Conservation (phyloP, 140 eudicot species). For the Senecio squalidus region DNA sequence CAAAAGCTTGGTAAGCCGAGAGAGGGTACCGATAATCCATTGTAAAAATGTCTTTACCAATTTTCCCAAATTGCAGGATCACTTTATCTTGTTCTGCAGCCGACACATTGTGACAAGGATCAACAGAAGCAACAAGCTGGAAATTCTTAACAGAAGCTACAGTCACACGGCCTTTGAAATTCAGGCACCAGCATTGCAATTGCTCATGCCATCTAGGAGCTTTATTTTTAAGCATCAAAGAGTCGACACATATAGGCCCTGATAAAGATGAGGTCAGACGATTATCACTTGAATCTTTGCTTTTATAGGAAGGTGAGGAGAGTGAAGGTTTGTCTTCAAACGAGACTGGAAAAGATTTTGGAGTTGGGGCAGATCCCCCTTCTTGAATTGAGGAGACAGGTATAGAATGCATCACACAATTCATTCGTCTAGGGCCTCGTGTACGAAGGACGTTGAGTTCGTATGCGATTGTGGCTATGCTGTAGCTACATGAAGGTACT, state of each 20-base stretch:
- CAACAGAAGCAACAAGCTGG: constrained; percentile 82
- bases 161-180: constrained; percentile 90
- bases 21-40: constrained; percentile 93
- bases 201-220: constrained; percentile 96
- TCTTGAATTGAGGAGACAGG: constrained; percentile 73
- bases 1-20: constrained; percentile 94
- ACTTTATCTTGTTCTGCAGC: constrained; percentile 71
- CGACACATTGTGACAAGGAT: constrained; percentile 48
- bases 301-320: constrained; percentile 26
- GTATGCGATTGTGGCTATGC: constrained; percentile 56
- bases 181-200: constrained; percentile 87
- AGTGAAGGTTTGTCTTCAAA: constrained; percentile 25
- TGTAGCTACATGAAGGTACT: constrained; percentile 60
- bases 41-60: constrained; percentile 81
- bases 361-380: constrained; percentile 86
- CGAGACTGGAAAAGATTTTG: constrained; percentile 48
- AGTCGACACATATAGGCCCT: constrained; percentile 16
- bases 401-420: constrained; percentile 66
- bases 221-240: constrained; percentile 68
- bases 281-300: constrained; percentile 27
- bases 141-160: constrained; percentile 95
- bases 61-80: constrained; percentile 85
- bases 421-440: constrained; percentile 83
- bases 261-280: constrained; percentile 23
- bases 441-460: constrained; percentile 85